Evolutionary conservation across 164 flowering plant genomes (phyloP), one percentile per base, ranked within the genome.

Genomic region (Euptelea pleiosperma): DNA sequence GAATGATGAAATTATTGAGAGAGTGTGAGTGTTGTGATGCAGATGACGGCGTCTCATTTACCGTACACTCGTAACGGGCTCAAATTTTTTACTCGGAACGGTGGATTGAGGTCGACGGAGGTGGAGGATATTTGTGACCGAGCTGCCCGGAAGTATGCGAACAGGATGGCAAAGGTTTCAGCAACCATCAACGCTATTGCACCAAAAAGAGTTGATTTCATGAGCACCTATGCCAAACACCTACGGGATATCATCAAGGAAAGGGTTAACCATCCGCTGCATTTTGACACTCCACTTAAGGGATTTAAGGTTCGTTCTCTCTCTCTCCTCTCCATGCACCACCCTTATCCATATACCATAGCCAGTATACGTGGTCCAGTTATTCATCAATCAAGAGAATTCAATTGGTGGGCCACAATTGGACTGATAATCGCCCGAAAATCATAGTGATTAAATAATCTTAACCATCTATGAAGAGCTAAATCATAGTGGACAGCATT

Each of bases 41-140:
- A 88, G 96, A 85, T 91, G 96, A 91, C 98, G 7, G 96, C 96
- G 3, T 92, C 98, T 42, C 98, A 92, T 64, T 71, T 91, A 57
- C 96, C 96, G 0, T 87, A 81, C 67, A 89, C 96, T 0, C 67
- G 96, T 0, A 92, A 92, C 56, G 98, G 98, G 6, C 82, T 92
- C 0, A 92, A 92, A 36, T 87, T 89, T 56, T 92, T 92, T 73
- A 87, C 95, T 0, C 78, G 64, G 50, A 82, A 69, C 46, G 96
- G 98, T 7, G 98, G 98, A 28, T 65, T 89, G 36, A 79, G 81
- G 6, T 84, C 96, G 14, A 72, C 79, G 2, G 82, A 87, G 37
- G 91, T 87, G 70, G 96, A 87, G 65, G 85, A 76, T 34, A 85
- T 89, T 58, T 92, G 96, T 36, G 78, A 80, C 53, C 48, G 47